A percentile compares a stretch with the other conserved stretches of the same genome.
Evolutionary conservation across 2,329 filamentous ascomycete genomes (phyloP).

Genomic region (Biscogniauxia mediterranea): DNA sequence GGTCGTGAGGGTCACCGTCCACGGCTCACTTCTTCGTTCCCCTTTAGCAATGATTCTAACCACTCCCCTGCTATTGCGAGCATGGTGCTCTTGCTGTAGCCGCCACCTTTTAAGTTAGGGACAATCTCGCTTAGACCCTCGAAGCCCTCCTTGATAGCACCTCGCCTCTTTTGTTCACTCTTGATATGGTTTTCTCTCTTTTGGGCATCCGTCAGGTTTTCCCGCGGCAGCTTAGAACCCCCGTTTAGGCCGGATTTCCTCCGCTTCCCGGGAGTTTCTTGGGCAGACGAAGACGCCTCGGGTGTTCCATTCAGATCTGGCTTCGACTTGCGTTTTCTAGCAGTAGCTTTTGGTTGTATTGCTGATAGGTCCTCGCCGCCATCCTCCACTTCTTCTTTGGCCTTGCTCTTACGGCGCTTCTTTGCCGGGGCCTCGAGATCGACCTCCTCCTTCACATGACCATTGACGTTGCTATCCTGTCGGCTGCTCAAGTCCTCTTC

Average conservation of each 20-base stretch:
- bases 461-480: slow-evolving; percentile 25
- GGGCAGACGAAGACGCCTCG: slow-evolving; percentile 35
- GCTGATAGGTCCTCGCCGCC: slow-evolving; percentile 40
- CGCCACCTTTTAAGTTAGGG: slow-evolving; percentile 69
- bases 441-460: slow-evolving; percentile 34
- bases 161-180: slow-evolving; percentile 56
- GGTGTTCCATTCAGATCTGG: slow-evolving; percentile 34
- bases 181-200: slow-evolving; percentile 75
- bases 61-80: slow-evolving; percentile 74
- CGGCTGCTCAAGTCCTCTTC: slow-evolving; percentile 19
- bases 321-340: slow-evolving; percentile 49
- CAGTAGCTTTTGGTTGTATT: slow-evolving; percentile 32
- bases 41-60: slow-evolving; percentile 69
- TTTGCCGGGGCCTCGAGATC: slow-evolving; percentile 42
- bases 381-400: slow-evolving; percentile 44
- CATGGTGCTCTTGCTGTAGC: slow-evolving; percentile 80
- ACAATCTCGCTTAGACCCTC: slow-evolving; percentile 76
- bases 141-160: slow-evolving; percentile 74
- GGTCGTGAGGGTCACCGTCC: background rate
- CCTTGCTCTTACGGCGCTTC: slow-evolving; percentile 57
- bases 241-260: slow-evolving; percentile 47
- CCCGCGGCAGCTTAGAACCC: slow-evolving; percentile 49
- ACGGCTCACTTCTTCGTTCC: slow-evolving; percentile 59
- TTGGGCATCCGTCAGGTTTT: slow-evolving; percentile 84
- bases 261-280: slow-evolving; percentile 42